Evolutionary conservation across 306 rosid genomes (phyloP), one percentile per base, ranked within the genome.

Genomic region (Pterocarpus macrocarpus): DNA sequence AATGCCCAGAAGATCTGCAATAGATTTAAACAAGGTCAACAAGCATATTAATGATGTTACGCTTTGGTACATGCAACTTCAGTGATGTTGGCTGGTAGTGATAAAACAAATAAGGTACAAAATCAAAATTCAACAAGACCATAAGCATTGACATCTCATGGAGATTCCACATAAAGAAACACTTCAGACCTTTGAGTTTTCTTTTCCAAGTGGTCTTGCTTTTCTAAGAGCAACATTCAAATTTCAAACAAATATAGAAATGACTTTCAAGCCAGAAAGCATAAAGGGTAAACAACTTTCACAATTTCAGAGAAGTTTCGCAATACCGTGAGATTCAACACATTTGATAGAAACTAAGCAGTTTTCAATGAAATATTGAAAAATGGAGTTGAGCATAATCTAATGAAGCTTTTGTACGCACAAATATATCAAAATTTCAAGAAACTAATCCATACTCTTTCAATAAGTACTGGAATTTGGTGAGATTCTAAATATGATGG

Each of bases 1-100:
- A 95, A 95, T 77, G 97, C 98, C 99, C 97, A 93, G 63, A 90
- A 86, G 55, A 95, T 64, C 99, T 95, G 91, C 50, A 84, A 73
- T 30, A 76, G 53, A 57, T 59, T 49, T 28, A 68, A 35, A 81
- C 49, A 83, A 69, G 56, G 79, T 71, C 4, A 52, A 34, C 10
- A 55, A 55, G 30, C 28, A 55, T 0, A 7, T 55, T 55, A 30
- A 55, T 16, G 7, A 76, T 15, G 70, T 68, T 68, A 57, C 36
- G 28, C 55, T 47, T 47, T 16, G 30, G 72, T 55, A 22, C 1
- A 2, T 41, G 52, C 41, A 69, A 69, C 11, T 65, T 62, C 36
- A 73, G 55, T 57, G 62, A 36, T 58, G 0, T 58, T 57, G 61
- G 58, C 71, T 35, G 69, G 49, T 53, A 47, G 64, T 57, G 64